Evolutionary conservation across 768 basidiomycete genomes (phyloP).

Genomic region (Collybia sp.): DNA sequence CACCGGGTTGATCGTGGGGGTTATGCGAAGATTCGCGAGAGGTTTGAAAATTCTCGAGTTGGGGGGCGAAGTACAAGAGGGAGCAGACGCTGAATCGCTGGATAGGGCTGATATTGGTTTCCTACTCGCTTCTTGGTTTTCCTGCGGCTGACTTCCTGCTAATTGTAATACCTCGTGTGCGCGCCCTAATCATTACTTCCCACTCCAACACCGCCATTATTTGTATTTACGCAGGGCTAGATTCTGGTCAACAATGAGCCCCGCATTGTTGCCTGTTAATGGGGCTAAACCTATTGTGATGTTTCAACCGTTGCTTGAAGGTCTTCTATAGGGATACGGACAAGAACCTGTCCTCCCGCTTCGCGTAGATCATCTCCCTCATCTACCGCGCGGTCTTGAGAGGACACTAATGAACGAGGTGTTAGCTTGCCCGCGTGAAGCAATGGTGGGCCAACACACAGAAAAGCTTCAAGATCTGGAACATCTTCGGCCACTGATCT

Average conservation of each 20-base stretch:
- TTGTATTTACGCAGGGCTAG: background rate
- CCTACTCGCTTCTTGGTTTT: too few species aligned
- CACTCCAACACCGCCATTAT: constrained; percentile 2
- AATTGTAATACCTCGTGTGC: too few species aligned
- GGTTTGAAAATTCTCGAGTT: constrained; percentile 47
- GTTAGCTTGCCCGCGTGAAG: background rate
- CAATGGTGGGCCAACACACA: constrained; percentile 34
- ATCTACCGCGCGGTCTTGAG: constrained; percentile 32
- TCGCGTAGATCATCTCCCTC: constrained; percentile 9
- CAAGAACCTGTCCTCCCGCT: constrained; percentile 53
- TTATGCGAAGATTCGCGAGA: constrained; percentile 54
- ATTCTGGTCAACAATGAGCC: too few species aligned
- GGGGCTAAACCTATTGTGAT: constrained; percentile 10
- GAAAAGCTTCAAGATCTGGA: constrained; percentile 66
- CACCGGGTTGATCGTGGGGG: constrained; percentile 74
- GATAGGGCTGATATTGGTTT: too few species aligned
- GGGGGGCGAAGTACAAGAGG: constrained; percentile 19
- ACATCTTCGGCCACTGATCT: constrained; percentile 82
- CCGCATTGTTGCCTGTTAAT: too few species aligned
- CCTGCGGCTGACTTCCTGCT: too few species aligned
- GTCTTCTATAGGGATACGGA: constrained; percentile 72
- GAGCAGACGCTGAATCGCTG: too few species aligned
- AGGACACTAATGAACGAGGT: constrained; percentile 36
- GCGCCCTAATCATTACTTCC: background rate
- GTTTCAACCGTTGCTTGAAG: constrained; percentile 30